Evolutionary conservation across 345 rosid species (phyloP).

Genomic region (Eucalyptus regnans): DNA sequence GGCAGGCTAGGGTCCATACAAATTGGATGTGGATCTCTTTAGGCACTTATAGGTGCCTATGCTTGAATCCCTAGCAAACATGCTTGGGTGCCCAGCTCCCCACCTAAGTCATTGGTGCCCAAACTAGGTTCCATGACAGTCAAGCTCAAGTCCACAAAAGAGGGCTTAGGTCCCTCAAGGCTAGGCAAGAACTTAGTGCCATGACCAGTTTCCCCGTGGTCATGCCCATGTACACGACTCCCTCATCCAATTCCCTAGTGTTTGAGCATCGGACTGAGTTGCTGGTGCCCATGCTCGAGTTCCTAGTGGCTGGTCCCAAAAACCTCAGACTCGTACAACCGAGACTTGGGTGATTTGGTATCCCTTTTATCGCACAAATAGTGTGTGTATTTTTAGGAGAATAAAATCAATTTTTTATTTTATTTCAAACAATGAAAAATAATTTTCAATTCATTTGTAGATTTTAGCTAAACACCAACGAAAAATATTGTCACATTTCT

Average conservation of each 20-base stretch:
- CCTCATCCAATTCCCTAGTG: not conserved
- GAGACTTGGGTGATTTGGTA: fast-evolving
- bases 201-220: fast-evolving
- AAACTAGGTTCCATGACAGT: not conserved
- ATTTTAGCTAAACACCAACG: not conserved
- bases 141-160: not conserved
- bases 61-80: not conserved
- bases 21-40: not conserved
- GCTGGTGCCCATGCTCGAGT: not conserved
- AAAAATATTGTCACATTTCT: not conserved
- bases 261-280: not conserved
- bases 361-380: not conserved
- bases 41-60: not conserved
- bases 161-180: not conserved
- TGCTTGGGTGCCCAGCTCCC: not conserved
- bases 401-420: not conserved
- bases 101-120: not conserved
- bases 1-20: not conserved
- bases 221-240: not conserved
- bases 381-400: not conserved
- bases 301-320: not conserved
- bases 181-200: not conserved
- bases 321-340: not conserved
- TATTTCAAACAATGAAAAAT: fast-evolving
- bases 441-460: not conserved